These are phyloP conservation scores for Psidium friedrichsthalianum DNA, from an alignment of 345 rosid species.

Conservation along the genomic window DNA sequence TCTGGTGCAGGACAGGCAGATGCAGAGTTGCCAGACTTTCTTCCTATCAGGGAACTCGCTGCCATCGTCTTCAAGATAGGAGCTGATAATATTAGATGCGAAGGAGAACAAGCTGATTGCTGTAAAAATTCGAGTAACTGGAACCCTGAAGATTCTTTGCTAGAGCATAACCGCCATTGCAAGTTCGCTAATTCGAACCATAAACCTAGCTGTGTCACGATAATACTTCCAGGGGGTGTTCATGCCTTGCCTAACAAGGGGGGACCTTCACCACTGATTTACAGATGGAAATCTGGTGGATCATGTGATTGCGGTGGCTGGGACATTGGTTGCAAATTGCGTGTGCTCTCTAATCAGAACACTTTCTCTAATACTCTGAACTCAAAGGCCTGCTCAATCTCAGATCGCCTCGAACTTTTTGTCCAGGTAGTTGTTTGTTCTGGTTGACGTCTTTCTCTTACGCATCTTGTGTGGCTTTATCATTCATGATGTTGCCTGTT, in stretches of 20 bases:
- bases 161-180: conserved; percentile 12
- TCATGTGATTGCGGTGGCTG: conserved; percentile 94
- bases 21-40: conserved; percentile 14
- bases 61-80: conserved; percentile 35
- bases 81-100: neutral
- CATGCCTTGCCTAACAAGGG: conserved; percentile 64
- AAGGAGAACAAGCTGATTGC: neutral
- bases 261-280: conserved; percentile 54
- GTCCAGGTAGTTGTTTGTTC: neutral
- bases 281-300: conserved; percentile 72
- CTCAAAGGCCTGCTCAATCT: conserved; percentile 6
- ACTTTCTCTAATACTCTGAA: conserved; percentile 5
- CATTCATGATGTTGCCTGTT: neutral
- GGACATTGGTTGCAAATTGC: conserved; percentile 82
- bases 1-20: conserved; percentile 25
- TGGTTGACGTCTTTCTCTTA: neutral
- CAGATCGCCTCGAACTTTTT: conserved; percentile 31
- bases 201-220: conserved; percentile 11
- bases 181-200: conserved; percentile 7
- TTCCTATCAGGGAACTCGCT: conserved; percentile 49
- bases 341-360: conserved; percentile 27
- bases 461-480: neutral
- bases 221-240: conserved; percentile 66
- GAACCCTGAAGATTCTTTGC: neutral
- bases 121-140: neutral